Evolutionary conservation across 208 protist genomes (phyloP).

Genomic region (Plasmodiophora brassicae): DNA sequence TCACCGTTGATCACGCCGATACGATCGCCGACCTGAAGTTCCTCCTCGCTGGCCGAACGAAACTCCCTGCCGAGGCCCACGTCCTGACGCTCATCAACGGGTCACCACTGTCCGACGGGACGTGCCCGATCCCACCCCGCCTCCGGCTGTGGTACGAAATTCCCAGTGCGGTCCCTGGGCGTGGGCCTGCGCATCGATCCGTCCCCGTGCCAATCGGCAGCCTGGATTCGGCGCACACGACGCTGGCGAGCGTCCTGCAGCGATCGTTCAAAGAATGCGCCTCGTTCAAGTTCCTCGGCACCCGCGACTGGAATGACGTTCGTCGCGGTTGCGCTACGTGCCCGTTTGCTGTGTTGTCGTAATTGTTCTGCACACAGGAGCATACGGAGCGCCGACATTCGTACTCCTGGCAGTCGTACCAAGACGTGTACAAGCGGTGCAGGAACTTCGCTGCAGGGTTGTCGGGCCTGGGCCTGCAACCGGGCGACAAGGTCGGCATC

Average conservation of each 20-base stretch:
- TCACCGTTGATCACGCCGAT: neutral
- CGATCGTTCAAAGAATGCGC: neutral
- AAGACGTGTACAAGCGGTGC: neutral
- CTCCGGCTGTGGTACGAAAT: constrained; percentile 14
- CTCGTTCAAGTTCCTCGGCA: neutral
- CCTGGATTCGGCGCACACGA: neutral
- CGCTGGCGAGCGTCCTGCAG: neutral
- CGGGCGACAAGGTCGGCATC: constrained; percentile 42
- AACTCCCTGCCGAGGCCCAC: neutral
- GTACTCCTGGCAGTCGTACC: neutral
- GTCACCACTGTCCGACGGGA: neutral
- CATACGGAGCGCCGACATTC: neutral
- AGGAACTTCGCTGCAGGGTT: neutral
- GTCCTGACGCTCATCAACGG: neutral
- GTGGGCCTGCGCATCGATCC: neutral
- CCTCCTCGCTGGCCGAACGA: neutral
- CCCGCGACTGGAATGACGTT: neutral
- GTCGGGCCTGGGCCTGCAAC: neutral
- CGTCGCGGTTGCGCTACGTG: neutral
- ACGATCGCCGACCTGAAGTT: neutral
- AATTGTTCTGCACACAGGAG: too few species aligned
- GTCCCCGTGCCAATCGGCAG: neutral
- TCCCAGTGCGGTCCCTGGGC: neutral
- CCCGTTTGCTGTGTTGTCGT: too few species aligned
- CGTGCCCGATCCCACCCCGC: neutral